A percentile compares a stretch with the other conserved stretches of the same genome.
These are phyloP conservation scores for Boletus edulis DNA, from an alignment of 768 basidiomycete genomes.

Conservation along the genomic window DNA sequence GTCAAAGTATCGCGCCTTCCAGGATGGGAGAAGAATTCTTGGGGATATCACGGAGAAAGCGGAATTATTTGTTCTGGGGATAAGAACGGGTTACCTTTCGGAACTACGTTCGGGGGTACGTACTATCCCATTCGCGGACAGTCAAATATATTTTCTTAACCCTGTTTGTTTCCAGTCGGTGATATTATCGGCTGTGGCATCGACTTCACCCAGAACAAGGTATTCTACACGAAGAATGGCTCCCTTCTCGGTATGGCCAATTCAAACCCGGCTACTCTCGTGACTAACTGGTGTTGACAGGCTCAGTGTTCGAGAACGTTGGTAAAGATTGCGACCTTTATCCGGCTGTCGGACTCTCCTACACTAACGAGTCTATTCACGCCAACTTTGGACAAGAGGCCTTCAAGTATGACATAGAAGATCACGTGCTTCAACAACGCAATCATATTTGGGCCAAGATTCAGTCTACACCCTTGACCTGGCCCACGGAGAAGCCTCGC, in stretches of 20 bases:
- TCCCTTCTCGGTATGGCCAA: conserved; percentile 52
- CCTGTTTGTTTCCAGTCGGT: conserved; percentile 49
- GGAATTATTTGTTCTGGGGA: conserved; percentile 76
- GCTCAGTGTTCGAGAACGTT: conserved; percentile 68
- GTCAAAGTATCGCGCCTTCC: conserved; percentile 75
- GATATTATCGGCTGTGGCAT: conserved; percentile 92
- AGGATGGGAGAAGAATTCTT: conserved; percentile 82
- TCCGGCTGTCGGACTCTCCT: conserved; percentile 87
- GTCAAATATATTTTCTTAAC: neutral
- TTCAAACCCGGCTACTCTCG: conserved; percentile 1
- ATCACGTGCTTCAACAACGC: conserved; percentile 72
- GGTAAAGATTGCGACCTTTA: conserved; percentile 67
- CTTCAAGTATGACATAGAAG: conserved; percentile 90
- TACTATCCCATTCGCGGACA: conserved; percentile 8
- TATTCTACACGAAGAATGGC: conserved; percentile 92
- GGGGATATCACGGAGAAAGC: conserved; percentile 94
- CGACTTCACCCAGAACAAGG: conserved; percentile 76
- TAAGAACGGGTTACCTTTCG: conserved; percentile 69
- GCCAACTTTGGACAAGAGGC: conserved; percentile 87
- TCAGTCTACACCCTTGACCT: conserved; percentile 52
- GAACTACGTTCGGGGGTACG: conserved; percentile 77
- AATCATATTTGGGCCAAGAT: conserved; percentile 67
- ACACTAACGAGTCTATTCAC: conserved; percentile 70
- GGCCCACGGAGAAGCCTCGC: conserved; percentile 28
- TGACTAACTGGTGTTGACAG: conserved; percentile 34